These are phyloP conservation scores for Phlebopus sp. DNA, from an alignment of 1,284 basidiomycete genomes.

Conservation along the genomic window DNA sequence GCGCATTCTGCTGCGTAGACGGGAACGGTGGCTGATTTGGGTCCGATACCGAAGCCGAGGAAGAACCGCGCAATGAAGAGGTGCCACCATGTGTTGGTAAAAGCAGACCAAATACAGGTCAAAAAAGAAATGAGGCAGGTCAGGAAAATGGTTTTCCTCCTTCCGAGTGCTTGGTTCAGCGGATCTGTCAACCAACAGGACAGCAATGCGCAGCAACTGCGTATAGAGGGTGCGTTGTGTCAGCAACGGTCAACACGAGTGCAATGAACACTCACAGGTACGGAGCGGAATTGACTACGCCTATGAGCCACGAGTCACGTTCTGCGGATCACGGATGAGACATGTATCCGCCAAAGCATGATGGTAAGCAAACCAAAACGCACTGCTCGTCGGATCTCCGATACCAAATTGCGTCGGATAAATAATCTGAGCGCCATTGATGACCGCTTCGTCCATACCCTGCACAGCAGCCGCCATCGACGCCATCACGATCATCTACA, in stretches of 20 bases:
- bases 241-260: no score
- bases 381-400: conserved; percentile 24
- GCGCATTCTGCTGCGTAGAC: conserved; percentile 63
- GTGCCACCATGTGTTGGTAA: conserved; percentile 65
- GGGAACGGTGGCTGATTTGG: conserved; percentile 56
- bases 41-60: conserved; percentile 64
- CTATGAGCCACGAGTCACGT: conserved; percentile 63
- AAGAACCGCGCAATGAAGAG: conserved; percentile 62
- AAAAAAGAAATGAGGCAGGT: conserved; percentile 52
- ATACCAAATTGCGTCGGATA: conserved; percentile 63
- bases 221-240: no score
- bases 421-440: conserved; percentile 67
- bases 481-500: conserved; percentile 53
- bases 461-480: conserved; percentile 64
- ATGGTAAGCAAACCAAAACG: no score
- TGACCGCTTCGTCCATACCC: conserved; percentile 66
- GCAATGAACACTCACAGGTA: conserved; percentile 47
- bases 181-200: conserved; percentile 70
- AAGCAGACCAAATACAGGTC: conserved; percentile 60
- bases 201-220: conserved; percentile 48
- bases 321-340: conserved; percentile 9
- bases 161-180: conserved; percentile 61
- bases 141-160: conserved; percentile 73
- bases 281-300: conserved; percentile 70
- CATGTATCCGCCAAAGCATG: no score